Evolutionary conservation across 1,139 yeast genomes (phyloP).

Genomic region (Candida glucosophila): DNA sequence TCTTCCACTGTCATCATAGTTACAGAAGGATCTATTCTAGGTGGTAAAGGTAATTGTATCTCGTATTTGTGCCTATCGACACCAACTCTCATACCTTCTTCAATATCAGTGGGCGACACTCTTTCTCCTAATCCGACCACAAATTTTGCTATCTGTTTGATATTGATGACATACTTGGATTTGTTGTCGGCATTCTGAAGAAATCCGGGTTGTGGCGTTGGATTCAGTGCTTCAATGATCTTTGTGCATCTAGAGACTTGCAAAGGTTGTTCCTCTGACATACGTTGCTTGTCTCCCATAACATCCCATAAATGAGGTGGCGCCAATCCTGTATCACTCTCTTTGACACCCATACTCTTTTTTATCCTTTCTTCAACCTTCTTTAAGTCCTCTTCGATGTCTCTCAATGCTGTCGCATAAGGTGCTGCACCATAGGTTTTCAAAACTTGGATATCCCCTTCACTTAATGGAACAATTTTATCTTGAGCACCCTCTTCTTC

Average conservation of each 20-base stretch:
- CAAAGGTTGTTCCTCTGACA: slow-evolving; percentile 88
- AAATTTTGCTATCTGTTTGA: slow-evolving; percentile 96
- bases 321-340: slow-evolving; percentile 91
- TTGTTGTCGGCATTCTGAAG: slow-evolving; percentile 66
- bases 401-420: slow-evolving; percentile 72
- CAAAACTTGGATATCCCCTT: slow-evolving; percentile 93
- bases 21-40: slow-evolving; percentile 93
- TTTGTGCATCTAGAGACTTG: slow-evolving; percentile 99
- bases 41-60: slow-evolving; percentile 94
- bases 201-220: slow-evolving; percentile 27
- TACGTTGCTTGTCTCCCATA: slow-evolving; percentile 88
- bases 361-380: slow-evolving; percentile 78
- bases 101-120: slow-evolving; percentile 96
- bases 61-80: slow-evolving; percentile 96
- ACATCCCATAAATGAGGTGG: slow-evolving; percentile 98
- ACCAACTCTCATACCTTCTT: slow-evolving; percentile 99
- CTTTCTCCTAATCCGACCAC: slow-evolving; percentile 95
- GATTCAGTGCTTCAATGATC: slow-evolving; percentile 61
- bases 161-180: slow-evolving; percentile 88
- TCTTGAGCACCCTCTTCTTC: slow-evolving; percentile 56
- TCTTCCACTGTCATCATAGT: slow-evolving; percentile 99
- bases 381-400: slow-evolving; percentile 77
- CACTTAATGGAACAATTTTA: slow-evolving; percentile 80
- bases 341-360: slow-evolving; percentile 89
- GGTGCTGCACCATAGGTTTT: slow-evolving; percentile 98